phyloP scores from a whole-genome alignment of 108 stramenopile species.

The Fistulifera pelliculosa region DNA sequence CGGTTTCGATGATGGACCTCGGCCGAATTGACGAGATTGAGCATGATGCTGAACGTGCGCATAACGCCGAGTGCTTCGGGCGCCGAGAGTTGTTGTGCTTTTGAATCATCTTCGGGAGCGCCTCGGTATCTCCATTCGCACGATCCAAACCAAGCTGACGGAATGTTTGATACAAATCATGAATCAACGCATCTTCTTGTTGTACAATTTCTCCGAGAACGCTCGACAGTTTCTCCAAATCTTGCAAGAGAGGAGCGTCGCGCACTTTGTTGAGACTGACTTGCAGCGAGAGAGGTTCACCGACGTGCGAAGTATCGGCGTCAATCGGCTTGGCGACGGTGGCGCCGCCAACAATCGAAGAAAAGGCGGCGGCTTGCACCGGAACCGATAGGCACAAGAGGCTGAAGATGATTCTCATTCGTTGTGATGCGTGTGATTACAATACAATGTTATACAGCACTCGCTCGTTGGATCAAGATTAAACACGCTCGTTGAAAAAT shows the following conservation, averaged over 20 bases:
- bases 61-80: conserved; percentile 59
- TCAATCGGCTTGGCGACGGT: too few species aligned
- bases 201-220: conserved; percentile 63
- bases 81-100: conserved; percentile 40
- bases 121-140: conserved; percentile 24
- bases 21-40: conserved; percentile 75
- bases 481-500: too few species aligned
- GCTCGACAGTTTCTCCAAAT: conserved; percentile 64
- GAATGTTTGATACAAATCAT: conserved; percentile 58
- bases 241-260: conserved; percentile 37
- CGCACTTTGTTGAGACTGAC: background rate
- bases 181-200: conserved; percentile 47
- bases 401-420: too few species aligned
- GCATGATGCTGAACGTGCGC: conserved; percentile 57
- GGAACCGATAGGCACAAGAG: too few species aligned
- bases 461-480: too few species aligned
- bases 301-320: too few species aligned
- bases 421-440: too few species aligned
- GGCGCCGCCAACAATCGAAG: too few species aligned
- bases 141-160: conserved; percentile 53
- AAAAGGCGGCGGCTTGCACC: too few species aligned
- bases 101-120: conserved; percentile 61
- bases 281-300: background rate
- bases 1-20: conserved; percentile 82
- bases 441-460: too few species aligned